phyloP scores from a whole-genome alignment of 2,329 filamentous ascomycete genomes.

The Ophiostoma piceae region DNA sequence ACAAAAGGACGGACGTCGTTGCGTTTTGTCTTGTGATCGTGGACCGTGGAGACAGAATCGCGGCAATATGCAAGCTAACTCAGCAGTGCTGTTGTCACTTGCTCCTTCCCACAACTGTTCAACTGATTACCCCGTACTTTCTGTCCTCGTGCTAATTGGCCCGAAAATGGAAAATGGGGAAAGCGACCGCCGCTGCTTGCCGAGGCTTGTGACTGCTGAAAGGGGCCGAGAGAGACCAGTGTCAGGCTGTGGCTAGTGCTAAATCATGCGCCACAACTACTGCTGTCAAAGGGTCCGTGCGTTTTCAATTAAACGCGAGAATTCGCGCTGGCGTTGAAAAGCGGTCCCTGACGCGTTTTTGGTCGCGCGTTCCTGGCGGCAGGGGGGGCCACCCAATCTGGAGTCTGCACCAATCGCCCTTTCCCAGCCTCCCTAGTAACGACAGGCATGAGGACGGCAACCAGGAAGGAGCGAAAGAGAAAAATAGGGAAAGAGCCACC shows the following conservation, averaged over 20 bases:
- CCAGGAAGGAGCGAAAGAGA: slow-evolving; percentile 8
- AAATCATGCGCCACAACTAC: slow-evolving; percentile 17
- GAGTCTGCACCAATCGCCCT: slow-evolving; percentile 18
- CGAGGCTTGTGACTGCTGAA: slow-evolving; percentile 21
- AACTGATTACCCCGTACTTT: slow-evolving; percentile 11
- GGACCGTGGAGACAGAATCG: slow-evolving; percentile 11
- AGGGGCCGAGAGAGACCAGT: neutral
- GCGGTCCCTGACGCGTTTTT: slow-evolving; percentile 23
- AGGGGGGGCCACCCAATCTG: slow-evolving; percentile 12
- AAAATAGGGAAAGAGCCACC: slow-evolving; percentile 17
- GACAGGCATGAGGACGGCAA: slow-evolving; percentile 8
- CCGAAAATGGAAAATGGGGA: slow-evolving; percentile 18
- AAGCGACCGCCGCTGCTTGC: slow-evolving; percentile 17
- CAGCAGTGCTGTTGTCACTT: neutral
- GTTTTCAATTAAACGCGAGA: slow-evolving; percentile 28
- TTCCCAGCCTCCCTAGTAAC: slow-evolving; percentile 25
- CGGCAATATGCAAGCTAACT: slow-evolving; percentile 14
- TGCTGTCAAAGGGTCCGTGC: slow-evolving; percentile 19
- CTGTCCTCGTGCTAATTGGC: slow-evolving; percentile 21
- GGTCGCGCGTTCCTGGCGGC: slow-evolving; percentile 21
- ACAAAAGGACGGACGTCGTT: neutral
- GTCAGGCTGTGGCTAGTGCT: slow-evolving; percentile 20
- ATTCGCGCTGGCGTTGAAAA: slow-evolving; percentile 8
- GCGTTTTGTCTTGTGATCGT: slow-evolving; percentile 16
- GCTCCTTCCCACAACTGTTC: slow-evolving; percentile 2